Evolutionary conservation across 2,329 filamentous ascomycete species (phyloP).

Genomic region (Neoarthrinium moseri): DNA sequence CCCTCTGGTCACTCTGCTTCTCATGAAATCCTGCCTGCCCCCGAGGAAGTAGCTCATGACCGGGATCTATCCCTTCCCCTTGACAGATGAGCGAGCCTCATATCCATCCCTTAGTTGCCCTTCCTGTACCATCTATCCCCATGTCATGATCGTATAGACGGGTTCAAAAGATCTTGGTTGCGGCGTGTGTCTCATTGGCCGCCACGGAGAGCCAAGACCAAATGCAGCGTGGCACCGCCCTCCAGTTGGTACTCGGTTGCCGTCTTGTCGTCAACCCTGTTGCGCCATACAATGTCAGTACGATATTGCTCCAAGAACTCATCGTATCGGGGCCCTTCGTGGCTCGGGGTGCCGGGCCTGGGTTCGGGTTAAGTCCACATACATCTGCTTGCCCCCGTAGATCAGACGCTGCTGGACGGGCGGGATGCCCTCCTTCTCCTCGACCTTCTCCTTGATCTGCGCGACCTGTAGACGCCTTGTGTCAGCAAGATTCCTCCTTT

Average conservation of each 20-base stretch:
- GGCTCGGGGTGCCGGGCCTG: background rate
- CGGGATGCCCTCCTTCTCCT: conserved; percentile 98
- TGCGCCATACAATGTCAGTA: background rate
- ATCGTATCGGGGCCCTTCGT: background rate
- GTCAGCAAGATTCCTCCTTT: background rate
- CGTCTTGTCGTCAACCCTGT: conserved; percentile 91
- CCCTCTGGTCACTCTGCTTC: too few species aligned
- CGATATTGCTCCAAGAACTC: background rate
- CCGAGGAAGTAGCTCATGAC: too few species aligned
- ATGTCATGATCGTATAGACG: too few species aligned
- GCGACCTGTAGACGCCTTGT: conserved; percentile 60
- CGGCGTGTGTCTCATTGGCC: conserved; percentile 54
- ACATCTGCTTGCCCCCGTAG: conserved; percentile 98
- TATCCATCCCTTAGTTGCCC: too few species aligned
- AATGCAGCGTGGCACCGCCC: conserved; percentile 88
- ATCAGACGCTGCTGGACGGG: conserved; percentile 96
- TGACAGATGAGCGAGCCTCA: too few species aligned
- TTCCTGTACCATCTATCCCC: too few species aligned
- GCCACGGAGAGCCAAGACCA: conserved; percentile 91
- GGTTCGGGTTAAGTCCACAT: background rate
- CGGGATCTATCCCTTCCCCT: too few species aligned
- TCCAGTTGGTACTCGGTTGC: conserved; percentile 87
- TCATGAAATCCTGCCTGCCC: too few species aligned
- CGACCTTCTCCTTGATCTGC: conserved; percentile 97
- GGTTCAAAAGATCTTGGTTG: too few species aligned